These are phyloP conservation scores for Verticillium nonalfalfae DNA, from an alignment of 2,329 filamentous ascomycete genomes.

Conservation along the genomic window DNA sequence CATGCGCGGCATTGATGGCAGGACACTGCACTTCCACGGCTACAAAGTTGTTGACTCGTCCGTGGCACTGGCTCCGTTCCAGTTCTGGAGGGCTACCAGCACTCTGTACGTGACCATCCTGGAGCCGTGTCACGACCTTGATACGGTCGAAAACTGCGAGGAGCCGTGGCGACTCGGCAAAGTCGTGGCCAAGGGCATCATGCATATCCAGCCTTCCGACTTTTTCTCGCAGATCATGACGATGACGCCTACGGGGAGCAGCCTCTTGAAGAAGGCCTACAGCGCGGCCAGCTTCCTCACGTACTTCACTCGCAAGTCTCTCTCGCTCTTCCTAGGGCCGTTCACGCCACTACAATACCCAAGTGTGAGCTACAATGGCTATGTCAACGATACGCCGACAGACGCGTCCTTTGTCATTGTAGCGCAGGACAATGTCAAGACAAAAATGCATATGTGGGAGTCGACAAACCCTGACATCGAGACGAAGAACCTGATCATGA, in stretches of 20 bases:
- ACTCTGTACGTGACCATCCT: constrained; percentile 58
- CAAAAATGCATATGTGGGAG: constrained; percentile 52
- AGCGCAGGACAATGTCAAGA: constrained; percentile 45
- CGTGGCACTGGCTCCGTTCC: constrained; percentile 45
- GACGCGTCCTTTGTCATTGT: constrained; percentile 35
- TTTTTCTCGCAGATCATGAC: constrained; percentile 51
- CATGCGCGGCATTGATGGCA: constrained; percentile 47
- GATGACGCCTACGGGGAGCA: constrained; percentile 42
- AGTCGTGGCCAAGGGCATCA: constrained; percentile 52
- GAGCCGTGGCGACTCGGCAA: constrained; percentile 33
- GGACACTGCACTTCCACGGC: constrained; percentile 51
- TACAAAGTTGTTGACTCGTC: constrained; percentile 58
- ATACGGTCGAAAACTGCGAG: constrained; percentile 21
- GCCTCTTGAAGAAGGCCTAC: constrained; percentile 32
- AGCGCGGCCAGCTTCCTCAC: constrained; percentile 45
- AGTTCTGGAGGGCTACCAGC: constrained; percentile 56
- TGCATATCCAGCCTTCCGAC: constrained; percentile 46
- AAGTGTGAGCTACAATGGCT: constrained; percentile 37
- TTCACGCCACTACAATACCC: constrained; percentile 52
- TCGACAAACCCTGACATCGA: constrained; percentile 30
- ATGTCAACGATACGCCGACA: constrained; percentile 43
- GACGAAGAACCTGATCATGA: constrained; percentile 49
- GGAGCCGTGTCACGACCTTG: constrained; percentile 18
- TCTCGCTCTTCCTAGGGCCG: constrained; percentile 47
- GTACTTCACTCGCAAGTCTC: constrained; percentile 48